Conservation (phyloP, 2,329 filamentous ascomycete genomes). For the Huntiella omanensis region DNA sequence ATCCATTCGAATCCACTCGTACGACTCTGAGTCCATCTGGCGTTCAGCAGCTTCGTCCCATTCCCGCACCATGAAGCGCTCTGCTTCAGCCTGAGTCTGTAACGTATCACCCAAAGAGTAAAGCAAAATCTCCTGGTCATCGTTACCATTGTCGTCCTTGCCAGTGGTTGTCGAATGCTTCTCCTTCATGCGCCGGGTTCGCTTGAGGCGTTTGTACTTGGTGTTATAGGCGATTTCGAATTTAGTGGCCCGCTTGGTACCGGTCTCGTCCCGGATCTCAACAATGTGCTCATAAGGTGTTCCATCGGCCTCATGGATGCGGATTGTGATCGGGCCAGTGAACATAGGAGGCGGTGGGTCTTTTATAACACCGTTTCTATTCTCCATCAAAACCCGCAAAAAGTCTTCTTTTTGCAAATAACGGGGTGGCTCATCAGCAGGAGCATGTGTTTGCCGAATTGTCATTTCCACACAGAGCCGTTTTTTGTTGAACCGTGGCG, state of each 20-base stretch:
- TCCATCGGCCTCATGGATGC: conserved; percentile 94
- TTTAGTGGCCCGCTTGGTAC: conserved; percentile 42
- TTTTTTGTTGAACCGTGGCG: conserved; percentile 93
- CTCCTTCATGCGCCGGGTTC: conserved; percentile 67
- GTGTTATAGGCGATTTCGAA: conserved; percentile 98
- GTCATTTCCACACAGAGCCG: conserved; percentile 84
- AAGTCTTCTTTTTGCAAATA: conserved; percentile 53
- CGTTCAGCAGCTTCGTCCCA: conserved; percentile 81
- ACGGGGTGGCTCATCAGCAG: conserved; percentile 20
- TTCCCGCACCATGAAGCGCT: conserved; percentile 68
- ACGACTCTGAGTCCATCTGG: conserved; percentile 87
- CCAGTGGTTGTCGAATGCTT: conserved; percentile 29
- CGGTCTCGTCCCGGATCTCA: conserved; percentile 73
- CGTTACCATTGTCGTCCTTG: conserved; percentile 15
- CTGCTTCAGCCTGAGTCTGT: conserved; percentile 60
- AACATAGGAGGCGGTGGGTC: conserved; percentile 62
- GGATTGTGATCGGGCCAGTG: conserved; percentile 89
- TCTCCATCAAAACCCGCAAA: conserved; percentile 68
- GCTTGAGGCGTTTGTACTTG: conserved; percentile 93
- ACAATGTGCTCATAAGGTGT: conserved; percentile 97
- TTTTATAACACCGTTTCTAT: conserved; percentile 47
- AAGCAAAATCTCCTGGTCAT: conserved; percentile 38
- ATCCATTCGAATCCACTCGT: conserved; percentile 96
- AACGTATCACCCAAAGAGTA: conserved; percentile 88
- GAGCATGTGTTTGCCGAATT: conserved; percentile 52